Conservation (phyloP, 164 flowering plant species). For the Macadamia tetraphylla region DNA sequence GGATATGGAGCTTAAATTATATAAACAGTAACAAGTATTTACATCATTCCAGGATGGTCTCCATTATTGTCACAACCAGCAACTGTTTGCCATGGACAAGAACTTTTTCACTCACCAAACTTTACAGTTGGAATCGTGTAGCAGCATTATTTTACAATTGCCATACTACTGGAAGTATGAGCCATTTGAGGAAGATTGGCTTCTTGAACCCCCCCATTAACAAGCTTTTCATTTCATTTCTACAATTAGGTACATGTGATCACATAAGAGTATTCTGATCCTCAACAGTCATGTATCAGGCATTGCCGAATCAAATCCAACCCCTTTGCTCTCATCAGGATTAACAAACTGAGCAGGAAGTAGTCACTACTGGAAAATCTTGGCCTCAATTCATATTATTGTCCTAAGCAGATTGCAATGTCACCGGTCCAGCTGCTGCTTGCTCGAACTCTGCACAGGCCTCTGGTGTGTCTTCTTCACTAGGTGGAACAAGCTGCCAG, state of each 20-base stretch:
- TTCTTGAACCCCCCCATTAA: neutral
- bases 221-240: neutral
- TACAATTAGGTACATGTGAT: neutral
- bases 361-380: neutral
- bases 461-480: conserved; percentile 99
- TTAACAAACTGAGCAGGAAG: too few relatives aligned
- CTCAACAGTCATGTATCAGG: neutral
- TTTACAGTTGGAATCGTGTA: neutral
- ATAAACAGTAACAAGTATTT: neutral
- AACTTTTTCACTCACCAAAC: neutral
- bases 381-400: neutral
- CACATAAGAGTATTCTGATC: neutral
- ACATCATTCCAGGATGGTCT: too few relatives aligned
- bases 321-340: neutral
- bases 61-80: too few relatives aligned
- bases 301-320: neutral
- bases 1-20: neutral
- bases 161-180: neutral
- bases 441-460: conserved; percentile 63
- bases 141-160: neutral
- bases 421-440: conserved; percentile 43
- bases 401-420: conserved; percentile 55
- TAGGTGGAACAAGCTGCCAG: conserved; percentile 98
- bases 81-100: too few relatives aligned
- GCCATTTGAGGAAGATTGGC: neutral